A percentile compares a stretch with the other conserved stretches of the same genome.
phyloP scores from a whole-genome alignment of 192 early-diverging fungal genomes.

The Umbelopsis ramanniana region DNA sequence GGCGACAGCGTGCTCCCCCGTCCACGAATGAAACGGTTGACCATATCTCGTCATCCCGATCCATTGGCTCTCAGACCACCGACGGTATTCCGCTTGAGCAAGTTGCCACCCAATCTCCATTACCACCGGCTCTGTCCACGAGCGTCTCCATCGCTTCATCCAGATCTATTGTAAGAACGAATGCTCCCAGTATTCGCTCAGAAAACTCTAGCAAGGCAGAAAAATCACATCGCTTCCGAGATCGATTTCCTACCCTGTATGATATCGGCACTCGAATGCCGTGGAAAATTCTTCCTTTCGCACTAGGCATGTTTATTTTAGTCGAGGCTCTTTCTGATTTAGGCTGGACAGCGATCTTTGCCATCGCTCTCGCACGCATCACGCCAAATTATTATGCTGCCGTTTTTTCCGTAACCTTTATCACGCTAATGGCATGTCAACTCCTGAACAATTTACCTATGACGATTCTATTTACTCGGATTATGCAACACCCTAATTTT shows the following conservation, averaged over 20 bases:
- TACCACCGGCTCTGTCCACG: conserved; percentile 12
- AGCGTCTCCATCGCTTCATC: not conserved
- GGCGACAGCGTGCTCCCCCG: too few relatives aligned
- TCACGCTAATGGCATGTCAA: conserved; percentile 73
- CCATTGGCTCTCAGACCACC: conserved; percentile 10
- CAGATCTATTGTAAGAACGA: not conserved
- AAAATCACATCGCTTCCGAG: not conserved
- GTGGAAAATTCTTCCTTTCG: conserved; percentile 78
- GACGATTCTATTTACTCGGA: conserved; percentile 80
- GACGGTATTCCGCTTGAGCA: not conserved
- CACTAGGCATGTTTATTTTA: conserved; percentile 87
- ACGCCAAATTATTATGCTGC: conserved; percentile 59
- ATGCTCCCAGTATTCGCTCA: not conserved
- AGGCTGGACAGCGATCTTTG: conserved; percentile 75
- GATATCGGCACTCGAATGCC: conserved; percentile 68
- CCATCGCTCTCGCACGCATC: conserved; percentile 54
- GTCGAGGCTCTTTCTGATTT: conserved; percentile 69
- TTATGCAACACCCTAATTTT: conserved; percentile 71
- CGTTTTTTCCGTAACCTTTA: conserved; percentile 61
- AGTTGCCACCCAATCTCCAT: not conserved
- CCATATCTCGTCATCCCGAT: not conserved
- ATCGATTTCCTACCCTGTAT: conserved; percentile 55
- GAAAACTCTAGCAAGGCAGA: not conserved
- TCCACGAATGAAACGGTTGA: not conserved
- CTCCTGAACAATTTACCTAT: conserved; percentile 86